Evolutionary conservation across 129 eudicot species (phyloP), one percentile per base, ranked within the genome.

Genomic region (Tanacetum coccineum): DNA sequence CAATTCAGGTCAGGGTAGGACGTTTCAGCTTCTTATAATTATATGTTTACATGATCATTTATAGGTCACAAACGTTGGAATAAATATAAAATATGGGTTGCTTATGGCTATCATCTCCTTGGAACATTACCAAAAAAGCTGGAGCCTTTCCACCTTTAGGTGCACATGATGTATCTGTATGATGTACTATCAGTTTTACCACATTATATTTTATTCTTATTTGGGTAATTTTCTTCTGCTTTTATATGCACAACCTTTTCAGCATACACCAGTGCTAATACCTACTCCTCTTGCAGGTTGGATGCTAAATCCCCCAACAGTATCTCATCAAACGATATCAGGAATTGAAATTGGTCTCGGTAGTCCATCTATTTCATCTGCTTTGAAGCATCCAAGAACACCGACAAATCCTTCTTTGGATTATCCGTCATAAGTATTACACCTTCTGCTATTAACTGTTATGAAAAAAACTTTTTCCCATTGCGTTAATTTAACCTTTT

Each of bases 81-180:
- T n/a, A n/a, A n/a, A n/a, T n/a, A n/a, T n/a, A n/a, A n/a, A n/a
- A n/a, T n/a, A n/a, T n/a, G n/a, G n/a, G n/a, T n/a, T n/a, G n/a
- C n/a, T n/a, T n/a, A n/a, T n/a, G n/a, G n/a, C n/a, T n/a, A n/a
- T 82, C 97, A 95, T 32, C 74, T 89, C 72, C 83, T 90, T 67
- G 97, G 91, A 40, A 76, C 95, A 0, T 74, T 90, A 45, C 95
- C 97, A n/a, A n/a, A 0, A 90, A 90, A 80, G 87, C 88, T 45
- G 97, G 97, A 30, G 95, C 82, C 62, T 90, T 90, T 64, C 97
- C 97, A 50, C 95, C 91, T 45, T 64, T 90, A 70, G 95, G 97
- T 76, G 95, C 88, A 48, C 95, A 90, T 66, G 95, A n/a, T n/a
- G 94, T 87, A 95, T 86, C 19, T 21, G 93, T 81, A 70, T 55